Conservation (phyloP, 2,329 filamentous ascomycete genomes). For the Aaosphaeria pasadenensis region DNA sequence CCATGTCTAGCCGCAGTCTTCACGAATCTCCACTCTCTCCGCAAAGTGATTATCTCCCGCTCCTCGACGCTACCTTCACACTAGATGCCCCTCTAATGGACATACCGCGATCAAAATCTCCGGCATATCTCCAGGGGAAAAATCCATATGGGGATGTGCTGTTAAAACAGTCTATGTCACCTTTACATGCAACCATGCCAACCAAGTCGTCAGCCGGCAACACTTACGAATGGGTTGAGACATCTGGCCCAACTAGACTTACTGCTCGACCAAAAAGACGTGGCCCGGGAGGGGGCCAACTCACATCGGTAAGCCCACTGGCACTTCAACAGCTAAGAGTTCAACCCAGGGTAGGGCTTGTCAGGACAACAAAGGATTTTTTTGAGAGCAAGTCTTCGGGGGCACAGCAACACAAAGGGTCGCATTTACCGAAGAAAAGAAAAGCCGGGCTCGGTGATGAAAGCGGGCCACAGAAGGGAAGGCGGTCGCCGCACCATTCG, state of each 20-base stretch:
- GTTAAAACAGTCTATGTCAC: constrained; percentile 16
- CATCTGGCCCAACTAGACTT: constrained; percentile 14
- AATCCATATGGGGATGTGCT: constrained; percentile 32
- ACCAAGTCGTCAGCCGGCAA: constrained; percentile 4
- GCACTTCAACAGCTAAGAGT: constrained; percentile 5
- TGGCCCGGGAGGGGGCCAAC: constrained; percentile 7
- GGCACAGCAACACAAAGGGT: neutral
- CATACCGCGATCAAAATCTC: constrained; percentile 3
- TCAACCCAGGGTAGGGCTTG: constrained; percentile 15
- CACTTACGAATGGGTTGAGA: constrained; percentile 16
- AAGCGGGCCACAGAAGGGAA: neutral
- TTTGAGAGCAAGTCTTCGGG: constrained; percentile 26
- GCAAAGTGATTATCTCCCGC: neutral
- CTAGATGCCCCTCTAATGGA: constrained; percentile 6
- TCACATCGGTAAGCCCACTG: constrained; percentile 1
- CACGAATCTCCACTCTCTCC: neutral
- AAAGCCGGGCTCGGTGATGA: neutral
- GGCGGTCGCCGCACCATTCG: neutral
- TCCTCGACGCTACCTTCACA: neutral
- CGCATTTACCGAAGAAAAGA: neutral
- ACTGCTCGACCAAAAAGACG: constrained; percentile 13
- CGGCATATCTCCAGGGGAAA: constrained; percentile 27
- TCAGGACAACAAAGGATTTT: constrained; percentile 23
- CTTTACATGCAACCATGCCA: constrained; percentile 2
- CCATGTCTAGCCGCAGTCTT: neutral